Percentiles rank a stretch among this genome's conserved stretches.
phyloP scores from a whole-genome alignment of 352 stramenopile genomes.

The Discostella stelligera region DNA sequence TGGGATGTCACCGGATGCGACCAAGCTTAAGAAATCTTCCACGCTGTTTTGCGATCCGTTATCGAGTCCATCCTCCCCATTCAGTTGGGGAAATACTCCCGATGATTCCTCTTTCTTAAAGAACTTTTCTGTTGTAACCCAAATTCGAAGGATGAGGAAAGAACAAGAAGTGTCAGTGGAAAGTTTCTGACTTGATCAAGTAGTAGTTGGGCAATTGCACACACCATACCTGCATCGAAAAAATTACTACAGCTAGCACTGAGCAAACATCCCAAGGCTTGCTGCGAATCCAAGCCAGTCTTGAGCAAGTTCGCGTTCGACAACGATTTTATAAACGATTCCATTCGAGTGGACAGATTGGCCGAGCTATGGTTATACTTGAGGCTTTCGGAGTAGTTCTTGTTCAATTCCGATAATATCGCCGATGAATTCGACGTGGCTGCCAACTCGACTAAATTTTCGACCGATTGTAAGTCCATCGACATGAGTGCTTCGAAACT shows the following conservation, averaged over 20 bases:
- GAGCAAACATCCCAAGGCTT: conserved; percentile 36
- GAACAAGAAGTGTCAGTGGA: not conserved
- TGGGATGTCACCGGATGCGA: conserved; percentile 78
- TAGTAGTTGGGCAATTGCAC: not conserved
- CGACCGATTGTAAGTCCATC: conserved; percentile 66
- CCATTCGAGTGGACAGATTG: conserved; percentile 38
- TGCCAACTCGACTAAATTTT: conserved; percentile 58
- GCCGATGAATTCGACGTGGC: conserved; percentile 33
- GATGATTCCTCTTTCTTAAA: conserved; percentile 55
- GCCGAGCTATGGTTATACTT: conserved; percentile 9
- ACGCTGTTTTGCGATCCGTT: conserved; percentile 76
- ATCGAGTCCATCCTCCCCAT: conserved; percentile 58
- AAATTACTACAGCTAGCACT: conserved; percentile 27
- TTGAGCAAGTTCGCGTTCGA: conserved; percentile 50
- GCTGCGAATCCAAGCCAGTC: conserved; percentile 23
- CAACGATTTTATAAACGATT: conserved; percentile 53
- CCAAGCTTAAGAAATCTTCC: conserved; percentile 85
- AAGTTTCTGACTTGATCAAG: not conserved
- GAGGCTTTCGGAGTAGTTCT: conserved; percentile 15
- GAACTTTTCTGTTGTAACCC: conserved; percentile 29
- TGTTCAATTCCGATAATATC: conserved; percentile 35
- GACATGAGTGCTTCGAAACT: conserved; percentile 66
- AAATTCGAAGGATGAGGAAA: conserved; percentile 2
- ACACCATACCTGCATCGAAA: conserved; percentile 42
- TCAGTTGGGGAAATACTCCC: conserved; percentile 67